These are phyloP conservation scores for Malus hybrid DNA, from an alignment of 331 rosid species.

Conservation along the genomic window DNA sequence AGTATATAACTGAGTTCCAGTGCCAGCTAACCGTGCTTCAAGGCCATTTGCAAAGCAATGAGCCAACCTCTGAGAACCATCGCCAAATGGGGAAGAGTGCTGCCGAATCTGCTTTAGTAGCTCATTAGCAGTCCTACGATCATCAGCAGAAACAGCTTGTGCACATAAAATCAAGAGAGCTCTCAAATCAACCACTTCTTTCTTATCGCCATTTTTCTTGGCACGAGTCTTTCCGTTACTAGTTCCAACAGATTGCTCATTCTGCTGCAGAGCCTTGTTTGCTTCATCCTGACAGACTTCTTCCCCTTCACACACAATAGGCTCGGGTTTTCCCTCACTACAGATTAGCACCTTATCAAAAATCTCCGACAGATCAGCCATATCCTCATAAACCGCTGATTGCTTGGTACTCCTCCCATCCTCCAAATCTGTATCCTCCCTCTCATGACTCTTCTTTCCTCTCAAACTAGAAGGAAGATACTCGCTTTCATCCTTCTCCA, in stretches of 20 bases:
- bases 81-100: constrained; percentile 52
- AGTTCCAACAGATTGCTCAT: neutral
- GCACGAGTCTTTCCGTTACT: constrained; percentile 5
- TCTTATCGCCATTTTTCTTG: constrained; percentile 25
- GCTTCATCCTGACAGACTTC: constrained; percentile 6
- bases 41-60: constrained; percentile 51
- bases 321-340: constrained; percentile 11
- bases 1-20: constrained; percentile 29
- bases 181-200: constrained; percentile 60
- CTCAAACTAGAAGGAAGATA: constrained; percentile 16
- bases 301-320: neutral
- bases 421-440: constrained; percentile 39
- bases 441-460: constrained; percentile 54
- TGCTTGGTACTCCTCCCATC: constrained; percentile 69
- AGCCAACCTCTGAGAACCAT: constrained; percentile 50
- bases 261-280: constrained; percentile 4
- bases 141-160: constrained; percentile 54
- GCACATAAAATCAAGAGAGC: constrained; percentile 49
- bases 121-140: constrained; percentile 44
- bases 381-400: constrained; percentile 39
- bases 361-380: constrained; percentile 47
- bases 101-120: constrained; percentile 43
- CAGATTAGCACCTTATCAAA: constrained; percentile 52
- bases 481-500: constrained; percentile 31
- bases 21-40: constrained; percentile 55